Conservation (phyloP, 257 asterid genomes). For the Ophiorrhiza pumila region DNA sequence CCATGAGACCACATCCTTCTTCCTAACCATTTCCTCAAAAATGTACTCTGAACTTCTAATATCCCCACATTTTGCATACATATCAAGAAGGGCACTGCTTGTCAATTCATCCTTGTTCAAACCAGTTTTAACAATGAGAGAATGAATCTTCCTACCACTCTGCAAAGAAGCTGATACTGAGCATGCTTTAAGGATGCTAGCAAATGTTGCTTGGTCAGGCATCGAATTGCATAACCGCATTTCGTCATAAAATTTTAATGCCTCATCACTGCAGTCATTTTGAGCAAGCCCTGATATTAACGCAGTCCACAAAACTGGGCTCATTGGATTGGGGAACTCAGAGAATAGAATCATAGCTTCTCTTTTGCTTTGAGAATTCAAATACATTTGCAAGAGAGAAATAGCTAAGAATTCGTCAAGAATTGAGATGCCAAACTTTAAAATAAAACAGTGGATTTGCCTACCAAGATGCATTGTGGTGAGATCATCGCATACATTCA, state of each 20-base stretch:
- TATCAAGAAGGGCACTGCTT: constrained; percentile 77
- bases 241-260: constrained; percentile 54
- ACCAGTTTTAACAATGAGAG: constrained; percentile 56
- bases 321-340: constrained; percentile 74
- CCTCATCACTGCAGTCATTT: constrained; percentile 45
- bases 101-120: constrained; percentile 68
- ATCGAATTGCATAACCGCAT: constrained; percentile 57
- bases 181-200: constrained; percentile 75
- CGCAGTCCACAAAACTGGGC: constrained; percentile 80
- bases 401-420: constrained; percentile 68
- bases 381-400: constrained; percentile 78
- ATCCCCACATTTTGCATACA: constrained; percentile 98
- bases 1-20: constrained; percentile 71
- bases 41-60: constrained; percentile 55
- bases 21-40: constrained; percentile 58
- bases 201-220: constrained; percentile 94
- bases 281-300: constrained; percentile 68
- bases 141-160: constrained; percentile 67
- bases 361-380: constrained; percentile 32
- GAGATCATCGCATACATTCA: constrained; percentile 49
- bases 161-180: constrained; percentile 57
- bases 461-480: constrained; percentile 43
- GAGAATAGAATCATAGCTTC: constrained; percentile 61
- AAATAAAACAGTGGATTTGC: constrained; percentile 65
- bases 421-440: constrained; percentile 55